A percentile compares a stretch with the other conserved stretches of the same genome.
These are phyloP conservation scores for Pichia sp. DNA, from an alignment of 1,139 yeast genomes.

Conservation along the genomic window DNA sequence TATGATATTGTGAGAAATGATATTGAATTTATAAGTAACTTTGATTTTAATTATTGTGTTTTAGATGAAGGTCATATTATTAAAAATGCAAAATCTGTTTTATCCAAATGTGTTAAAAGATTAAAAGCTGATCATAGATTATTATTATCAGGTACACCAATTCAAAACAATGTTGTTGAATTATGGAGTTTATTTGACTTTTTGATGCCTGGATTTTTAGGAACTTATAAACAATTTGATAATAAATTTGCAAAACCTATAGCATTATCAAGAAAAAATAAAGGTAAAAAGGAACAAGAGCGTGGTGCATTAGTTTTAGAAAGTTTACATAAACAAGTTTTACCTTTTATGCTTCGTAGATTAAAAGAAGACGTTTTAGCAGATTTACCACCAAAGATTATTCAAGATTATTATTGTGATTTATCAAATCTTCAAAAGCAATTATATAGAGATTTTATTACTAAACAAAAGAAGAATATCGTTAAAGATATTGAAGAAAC, in stretches of 20 bases:
- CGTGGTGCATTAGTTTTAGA: conserved; percentile 95
- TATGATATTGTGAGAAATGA: conserved; percentile 96
- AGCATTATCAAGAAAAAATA: conserved; percentile 87
- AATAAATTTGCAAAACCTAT: conserved; percentile 96
- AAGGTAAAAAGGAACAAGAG: conserved; percentile 92
- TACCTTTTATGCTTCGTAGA: conserved; percentile 94
- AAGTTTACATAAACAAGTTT: conserved; percentile 90
- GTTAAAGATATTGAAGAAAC: conserved; percentile 47
- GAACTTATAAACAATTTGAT: conserved; percentile 89
- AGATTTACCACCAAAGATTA: conserved; percentile 95
- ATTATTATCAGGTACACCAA: conserved; percentile 92
- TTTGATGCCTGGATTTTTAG: conserved; percentile 97
- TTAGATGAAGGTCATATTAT: conserved; percentile 97
- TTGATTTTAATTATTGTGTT: conserved; percentile 88
- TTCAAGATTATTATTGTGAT: conserved; percentile 97
- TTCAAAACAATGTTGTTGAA: conserved; percentile 86
- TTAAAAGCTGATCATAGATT: conserved; percentile 83
- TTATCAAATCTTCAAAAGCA: conserved; percentile 84
- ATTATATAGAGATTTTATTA: conserved; percentile 85
- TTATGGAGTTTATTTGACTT: conserved; percentile 95
- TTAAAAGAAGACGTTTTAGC: conserved; percentile 93
- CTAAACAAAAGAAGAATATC: conserved; percentile 70
- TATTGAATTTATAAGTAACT: conserved; percentile 50
- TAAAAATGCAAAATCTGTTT: conserved; percentile 82
- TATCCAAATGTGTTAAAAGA: conserved; percentile 81